Conservation (phyloP, 148 eudicot genomes). For the Polygonum maritimum region DNA sequence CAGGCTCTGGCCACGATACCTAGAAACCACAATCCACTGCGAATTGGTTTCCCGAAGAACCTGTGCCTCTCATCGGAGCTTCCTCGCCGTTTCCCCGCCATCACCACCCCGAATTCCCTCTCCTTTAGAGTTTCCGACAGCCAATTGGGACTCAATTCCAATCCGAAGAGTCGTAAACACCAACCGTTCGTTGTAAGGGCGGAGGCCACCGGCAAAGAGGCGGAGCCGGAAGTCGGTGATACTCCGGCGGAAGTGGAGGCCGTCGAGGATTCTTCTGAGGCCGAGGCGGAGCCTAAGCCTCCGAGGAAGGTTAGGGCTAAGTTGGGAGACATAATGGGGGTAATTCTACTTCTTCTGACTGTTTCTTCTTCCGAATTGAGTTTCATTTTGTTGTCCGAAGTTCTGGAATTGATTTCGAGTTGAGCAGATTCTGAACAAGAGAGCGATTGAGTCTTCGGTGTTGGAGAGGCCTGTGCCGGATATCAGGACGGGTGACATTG, state of each 20-base stretch:
- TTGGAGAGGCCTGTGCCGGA: constrained; percentile 56
- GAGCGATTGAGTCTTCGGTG: constrained; percentile 66
- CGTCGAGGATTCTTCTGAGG: constrained; percentile 15
- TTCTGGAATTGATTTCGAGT: background rate
- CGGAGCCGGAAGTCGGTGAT: constrained; percentile 16
- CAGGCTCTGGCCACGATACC: constrained; percentile 38
- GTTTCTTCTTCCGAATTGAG: background rate
- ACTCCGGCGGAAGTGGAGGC: constrained; percentile 19
- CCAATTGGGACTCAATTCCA: constrained; percentile 15
- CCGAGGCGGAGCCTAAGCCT: constrained; percentile 25
- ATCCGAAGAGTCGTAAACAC: constrained; percentile 11
- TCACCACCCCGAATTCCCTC: constrained; percentile 15
- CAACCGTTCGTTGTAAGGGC: constrained; percentile 42
- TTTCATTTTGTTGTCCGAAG: constrained; percentile 1
- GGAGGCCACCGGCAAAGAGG: constrained; percentile 30
- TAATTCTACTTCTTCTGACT: constrained; percentile 15
- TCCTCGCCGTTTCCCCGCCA: constrained; percentile 22
- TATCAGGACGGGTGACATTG: constrained; percentile 75
- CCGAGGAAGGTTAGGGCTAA: constrained; percentile 39
- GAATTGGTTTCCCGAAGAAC: constrained; percentile 25
- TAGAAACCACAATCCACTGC: constrained; percentile 20
- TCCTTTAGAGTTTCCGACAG: constrained; percentile 21
- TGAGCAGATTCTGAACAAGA: constrained; percentile 68
- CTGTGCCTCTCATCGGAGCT: constrained; percentile 30
- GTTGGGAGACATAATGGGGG: constrained; percentile 96